These are phyloP conservation scores for Colletotrichum musicola DNA, from an alignment of 2,329 filamentous ascomycete genomes.

Conservation along the genomic window DNA sequence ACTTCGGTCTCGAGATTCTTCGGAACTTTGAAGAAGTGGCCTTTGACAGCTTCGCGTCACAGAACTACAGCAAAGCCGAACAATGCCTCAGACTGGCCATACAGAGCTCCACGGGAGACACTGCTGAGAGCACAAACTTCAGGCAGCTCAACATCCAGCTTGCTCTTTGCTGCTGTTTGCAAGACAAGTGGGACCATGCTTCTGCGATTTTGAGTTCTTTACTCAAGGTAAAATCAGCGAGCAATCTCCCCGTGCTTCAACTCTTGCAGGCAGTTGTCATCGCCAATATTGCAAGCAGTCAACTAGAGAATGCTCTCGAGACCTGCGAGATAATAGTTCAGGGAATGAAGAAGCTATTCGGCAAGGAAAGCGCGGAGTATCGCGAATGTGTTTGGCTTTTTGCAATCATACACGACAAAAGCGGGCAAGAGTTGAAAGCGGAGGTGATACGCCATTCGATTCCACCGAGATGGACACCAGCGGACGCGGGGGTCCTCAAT, in stretches of 20 bases:
- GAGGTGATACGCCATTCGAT: slow-evolving; percentile 5
- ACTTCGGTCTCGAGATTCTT: slow-evolving; percentile 7
- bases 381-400: slow-evolving; percentile 8
- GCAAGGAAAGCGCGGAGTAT: slow-evolving; percentile 1
- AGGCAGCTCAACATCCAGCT: slow-evolving; percentile 14
- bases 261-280: slow-evolving; percentile 11
- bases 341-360: slow-evolving; percentile 5
- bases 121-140: neutral
- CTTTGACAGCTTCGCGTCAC: slow-evolving; percentile 3
- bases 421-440: neutral
- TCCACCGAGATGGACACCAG: neutral
- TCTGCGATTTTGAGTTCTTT: neutral
- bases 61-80: slow-evolving; percentile 25
- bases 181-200: slow-evolving; percentile 23
- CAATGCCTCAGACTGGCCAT: slow-evolving; percentile 19
- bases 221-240: neutral
- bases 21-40: slow-evolving; percentile 25
- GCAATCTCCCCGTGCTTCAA: slow-evolving; percentile 4
- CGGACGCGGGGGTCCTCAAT: neutral
- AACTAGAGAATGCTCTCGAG: neutral
- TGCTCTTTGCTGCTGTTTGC: slow-evolving; percentile 12
- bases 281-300: neutral
- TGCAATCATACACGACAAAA: slow-evolving; percentile 12
- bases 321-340: neutral
- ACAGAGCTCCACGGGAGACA: slow-evolving; percentile 3